These are phyloP conservation scores for Pittosporum tobira DNA, from an alignment of 129 eudicot species.

Conservation along the genomic window DNA sequence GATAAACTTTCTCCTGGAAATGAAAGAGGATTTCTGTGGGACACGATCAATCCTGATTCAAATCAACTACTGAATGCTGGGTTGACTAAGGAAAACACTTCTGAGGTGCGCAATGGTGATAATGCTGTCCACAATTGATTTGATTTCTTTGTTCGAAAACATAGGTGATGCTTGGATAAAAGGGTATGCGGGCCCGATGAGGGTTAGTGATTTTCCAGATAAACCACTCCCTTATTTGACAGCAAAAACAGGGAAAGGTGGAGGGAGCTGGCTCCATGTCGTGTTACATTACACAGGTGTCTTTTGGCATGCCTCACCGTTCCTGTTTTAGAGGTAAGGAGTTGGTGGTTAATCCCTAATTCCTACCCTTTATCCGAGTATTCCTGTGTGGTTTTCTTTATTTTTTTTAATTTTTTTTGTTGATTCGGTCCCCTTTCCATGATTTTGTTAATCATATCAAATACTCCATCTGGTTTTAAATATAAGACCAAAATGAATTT, in stretches of 20 bases:
- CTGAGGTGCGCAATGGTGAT: constrained; percentile 41
- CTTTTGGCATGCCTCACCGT: constrained; percentile 23
- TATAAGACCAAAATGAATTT: too few species aligned
- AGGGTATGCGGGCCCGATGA: too few species aligned
- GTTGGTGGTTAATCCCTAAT: too few species aligned
- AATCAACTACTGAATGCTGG: constrained; percentile 38
- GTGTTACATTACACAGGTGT: constrained; percentile 21
- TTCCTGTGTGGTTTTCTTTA: too few species aligned
- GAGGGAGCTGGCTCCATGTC: constrained; percentile 25
- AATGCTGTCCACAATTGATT: too few species aligned
- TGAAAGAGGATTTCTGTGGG: constrained; percentile 83
- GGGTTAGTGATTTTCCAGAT: constrained; percentile 20
- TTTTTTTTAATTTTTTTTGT: too few species aligned
- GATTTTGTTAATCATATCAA: too few species aligned
- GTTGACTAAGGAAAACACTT: constrained; percentile 31
- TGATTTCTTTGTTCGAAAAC: too few species aligned
- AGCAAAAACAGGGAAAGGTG: constrained; percentile 23
- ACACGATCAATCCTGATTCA: constrained; percentile 31
- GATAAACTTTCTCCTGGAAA: constrained; percentile 28
- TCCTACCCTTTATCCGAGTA: too few species aligned
- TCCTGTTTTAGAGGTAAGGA: constrained; percentile 38
- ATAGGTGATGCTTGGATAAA: too few species aligned
- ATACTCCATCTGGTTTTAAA: too few species aligned
- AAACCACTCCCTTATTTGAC: constrained; percentile 21
- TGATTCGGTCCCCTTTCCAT: too few species aligned